Evolutionary conservation across 305 asterid genomes (phyloP), one percentile per base, ranked within the genome.

Genomic region (Euphrasia arctica): DNA sequence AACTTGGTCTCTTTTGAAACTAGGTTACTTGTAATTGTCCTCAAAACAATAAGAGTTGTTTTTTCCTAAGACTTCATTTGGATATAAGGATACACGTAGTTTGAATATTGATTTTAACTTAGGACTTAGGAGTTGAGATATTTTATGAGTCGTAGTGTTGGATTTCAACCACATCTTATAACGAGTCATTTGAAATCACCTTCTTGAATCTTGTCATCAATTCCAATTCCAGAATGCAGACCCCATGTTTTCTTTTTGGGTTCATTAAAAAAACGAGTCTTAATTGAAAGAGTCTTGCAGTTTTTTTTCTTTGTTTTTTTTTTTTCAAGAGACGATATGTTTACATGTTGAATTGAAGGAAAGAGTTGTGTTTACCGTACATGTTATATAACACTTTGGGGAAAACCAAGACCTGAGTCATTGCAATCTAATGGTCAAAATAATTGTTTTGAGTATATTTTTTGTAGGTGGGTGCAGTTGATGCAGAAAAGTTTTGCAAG

Each of bases 401-500:
- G 60, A 59, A n/a, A 60, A 62, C 59, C 45, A 41, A 41, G 42
- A 14, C 41, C 36, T 5, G 22, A 45, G 43, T 6, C 9, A 12
- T 14, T 66, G 54, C 43, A 58, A 51, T 69, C 62, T 25, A 61
- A 60, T 58, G 28, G 10, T 6, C 9, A 5, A 59, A 54, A 0
- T 25, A 60, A 59, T 14, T 49, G 36, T 63, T 60, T 73, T 59
- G 56, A 52, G 15, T 60, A 32, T 51, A 12, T 58, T 65, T 68
- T 55, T 58, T 73, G 29, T 76, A 89, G 98, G 75, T 91, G 76
- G 94, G 90, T 54, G 74, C 86, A 75, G 78, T 85, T 75, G 90
- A 88, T 72, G 96, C 96, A 29, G 96, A 88, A 70, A 77, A 54
- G 52, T 82, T 90, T 66, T 88, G 96, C 84, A 75, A 82, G 77